A percentile compares a stretch with the other conserved stretches of the same genome.
Evolutionary conservation across 139 green algal species (phyloP).

Genomic region (Spirogloea muscicola): DNA sequence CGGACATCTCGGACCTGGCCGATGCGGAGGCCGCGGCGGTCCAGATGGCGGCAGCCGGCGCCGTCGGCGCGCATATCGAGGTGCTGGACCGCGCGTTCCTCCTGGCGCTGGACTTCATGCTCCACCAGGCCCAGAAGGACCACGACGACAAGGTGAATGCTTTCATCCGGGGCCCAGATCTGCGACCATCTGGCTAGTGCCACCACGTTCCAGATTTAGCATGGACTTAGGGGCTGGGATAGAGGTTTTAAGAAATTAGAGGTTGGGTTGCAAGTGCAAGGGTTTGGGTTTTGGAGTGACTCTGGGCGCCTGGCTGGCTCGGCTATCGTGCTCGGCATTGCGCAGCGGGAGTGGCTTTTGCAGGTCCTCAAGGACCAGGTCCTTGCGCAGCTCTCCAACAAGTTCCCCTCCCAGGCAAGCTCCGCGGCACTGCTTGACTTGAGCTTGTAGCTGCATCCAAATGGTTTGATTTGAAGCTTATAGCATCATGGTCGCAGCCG

Average conservation of each 20-base stretch:
- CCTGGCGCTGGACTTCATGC: slow-evolving; percentile 17
- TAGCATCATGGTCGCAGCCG: no score
- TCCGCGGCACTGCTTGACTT: not conserved
- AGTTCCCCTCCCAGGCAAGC: not conserved
- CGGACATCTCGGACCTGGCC: not conserved
- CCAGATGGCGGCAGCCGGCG: slow-evolving; percentile 8
- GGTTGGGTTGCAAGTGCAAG: no score
- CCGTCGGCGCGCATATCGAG: not conserved
- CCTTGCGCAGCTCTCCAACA: not conserved
- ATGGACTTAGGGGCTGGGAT: no score
- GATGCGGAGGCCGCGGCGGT: slow-evolving; percentile 8
- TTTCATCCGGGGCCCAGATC: not conserved
- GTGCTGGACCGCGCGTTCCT: slow-evolving; percentile 5
- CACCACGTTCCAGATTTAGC: not conserved
- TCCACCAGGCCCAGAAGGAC: not conserved
- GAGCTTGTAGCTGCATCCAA: not conserved
- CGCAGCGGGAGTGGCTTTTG: not conserved
- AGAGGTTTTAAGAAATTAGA: no score
- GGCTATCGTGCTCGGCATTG: not conserved
- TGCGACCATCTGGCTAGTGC: not conserved
- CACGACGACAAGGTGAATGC: not conserved
- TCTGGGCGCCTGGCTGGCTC: not conserved
- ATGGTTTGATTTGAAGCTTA: no score
- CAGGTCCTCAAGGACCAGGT: slow-evolving; percentile 1
- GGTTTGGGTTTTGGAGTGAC: no score